Base-by-base conservation (phyloP, 495 filamentous ascomycete species). In the Hypoxylon cercidicola region DNA sequence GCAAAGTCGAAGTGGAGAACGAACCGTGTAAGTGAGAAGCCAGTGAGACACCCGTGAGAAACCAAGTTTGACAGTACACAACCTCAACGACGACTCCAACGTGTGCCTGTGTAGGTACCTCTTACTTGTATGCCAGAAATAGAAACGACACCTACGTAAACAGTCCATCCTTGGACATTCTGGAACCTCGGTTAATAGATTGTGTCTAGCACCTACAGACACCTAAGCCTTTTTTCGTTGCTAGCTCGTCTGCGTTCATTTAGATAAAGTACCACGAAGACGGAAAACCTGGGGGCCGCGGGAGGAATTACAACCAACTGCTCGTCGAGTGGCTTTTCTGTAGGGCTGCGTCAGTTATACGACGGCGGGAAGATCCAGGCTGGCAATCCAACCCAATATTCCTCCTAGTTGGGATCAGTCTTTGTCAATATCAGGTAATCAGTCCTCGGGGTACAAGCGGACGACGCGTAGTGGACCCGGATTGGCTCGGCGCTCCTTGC, bases 331-430 rank as follows among this genome's bases (percentile, higher is more conserved):
- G 48, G 60, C 53, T 59, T 59, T 46, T 68, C 68, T 66, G 68
- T 74, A 74, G 69, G 71, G 71, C 71, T 74, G 71, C 69, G 68
- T 71, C 63, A 69, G 61, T 50, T 66, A 65, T 61, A 69, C 66
- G 51, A 64, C 60, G 50, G 34, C 65, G 60, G 65, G 65, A 68
- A 61, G 56, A 65, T 65, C 62, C 56, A 65, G 62, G 39, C 54
- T 62, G 60, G 49, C 66, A 60, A 64, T 68, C 60, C 60, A 64
- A 68, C 60, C 65, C 65, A 64, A 68, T 18, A 12, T 30, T 46
- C 52, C 40, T 53, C 45, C 30, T 25, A 32, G 32, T 50, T 43
- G 64, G 59, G 46, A 52, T 55, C 44, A 30, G 52, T 53, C 46
- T 68, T 64, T 64, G 60, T 64, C 65, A 68, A 60, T 7, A 44